phyloP scores from a whole-genome alignment of 805 yeast species.

The Zygotorulaspora danielsina region DNA sequence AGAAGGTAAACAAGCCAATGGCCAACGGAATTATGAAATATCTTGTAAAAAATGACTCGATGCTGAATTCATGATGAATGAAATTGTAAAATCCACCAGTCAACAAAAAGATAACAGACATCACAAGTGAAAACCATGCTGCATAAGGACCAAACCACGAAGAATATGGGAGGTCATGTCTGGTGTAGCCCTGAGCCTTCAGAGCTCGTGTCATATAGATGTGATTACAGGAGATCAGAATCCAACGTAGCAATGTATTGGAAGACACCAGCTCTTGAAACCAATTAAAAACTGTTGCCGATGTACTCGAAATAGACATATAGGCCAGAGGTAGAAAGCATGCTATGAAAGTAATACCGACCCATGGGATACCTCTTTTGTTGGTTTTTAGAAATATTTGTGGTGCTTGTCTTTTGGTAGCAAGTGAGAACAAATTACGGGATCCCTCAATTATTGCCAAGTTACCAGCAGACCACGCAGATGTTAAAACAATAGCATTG shows the following conservation, averaged over 20 bases:
- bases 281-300: constrained; percentile 57
- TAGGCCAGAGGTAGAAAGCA: constrained; percentile 60
- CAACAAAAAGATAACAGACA: constrained; percentile 52
- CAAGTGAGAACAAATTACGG: constrained; percentile 65
- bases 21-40: constrained; percentile 34
- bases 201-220: constrained; percentile 36
- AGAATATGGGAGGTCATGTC: constrained; percentile 48
- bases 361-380: constrained; percentile 64
- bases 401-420: constrained; percentile 73
- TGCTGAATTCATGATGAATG: constrained; percentile 43
- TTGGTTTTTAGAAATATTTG: constrained; percentile 57
- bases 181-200: constrained; percentile 49
- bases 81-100: constrained; percentile 71
- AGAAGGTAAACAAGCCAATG: constrained; percentile 30
- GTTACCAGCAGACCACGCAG: constrained; percentile 76
- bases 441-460: constrained; percentile 74
- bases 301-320: constrained; percentile 56
- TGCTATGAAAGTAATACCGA: constrained; percentile 48
- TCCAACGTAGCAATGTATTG: constrained; percentile 35
- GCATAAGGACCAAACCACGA: constrained; percentile 71
- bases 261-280: constrained; percentile 36
- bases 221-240: constrained; percentile 34
- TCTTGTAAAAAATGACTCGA: constrained; percentile 56
- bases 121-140: constrained; percentile 49
- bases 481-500: constrained; percentile 70